Evolutionary conservation across 176 grass and related monocot species (phyloP).

Genomic region (Paspalum vaginatum): DNA sequence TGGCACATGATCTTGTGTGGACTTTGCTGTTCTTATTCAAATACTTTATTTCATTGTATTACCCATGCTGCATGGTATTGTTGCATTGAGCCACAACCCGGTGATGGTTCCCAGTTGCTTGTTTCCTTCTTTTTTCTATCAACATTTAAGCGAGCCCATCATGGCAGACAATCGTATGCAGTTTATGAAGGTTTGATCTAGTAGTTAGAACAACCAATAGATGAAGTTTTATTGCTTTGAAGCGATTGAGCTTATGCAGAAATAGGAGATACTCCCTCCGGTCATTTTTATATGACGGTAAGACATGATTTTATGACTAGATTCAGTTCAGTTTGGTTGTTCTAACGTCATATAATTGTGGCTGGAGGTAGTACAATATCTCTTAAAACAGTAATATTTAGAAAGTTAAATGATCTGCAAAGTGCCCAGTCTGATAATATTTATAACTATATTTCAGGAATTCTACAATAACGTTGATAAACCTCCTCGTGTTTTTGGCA

Average conservation of each 20-base stretch:
- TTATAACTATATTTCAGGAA: conserved; percentile 58
- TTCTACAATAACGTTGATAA: conserved; percentile 64
- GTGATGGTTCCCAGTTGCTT: neutral
- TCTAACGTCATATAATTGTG: no score
- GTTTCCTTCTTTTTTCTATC: neutral
- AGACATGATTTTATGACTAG: no score
- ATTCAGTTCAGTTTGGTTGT: no score
- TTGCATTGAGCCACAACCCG: conserved; percentile 19
- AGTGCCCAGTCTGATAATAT: conserved; percentile 33
- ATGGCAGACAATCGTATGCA: neutral
- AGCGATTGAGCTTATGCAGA: conserved; percentile 22
- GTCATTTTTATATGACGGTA: no score
- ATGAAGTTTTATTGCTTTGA: conserved; percentile 33
- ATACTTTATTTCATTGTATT: neutral
- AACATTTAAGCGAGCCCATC: conserved; percentile 16
- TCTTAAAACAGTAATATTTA: conserved; percentile 24
- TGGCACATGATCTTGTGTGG: neutral
- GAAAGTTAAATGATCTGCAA: neutral
- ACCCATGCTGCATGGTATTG: conserved; percentile 9
- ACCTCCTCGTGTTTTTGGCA: conserved; percentile 86
- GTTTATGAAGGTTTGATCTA: conserved; percentile 17
- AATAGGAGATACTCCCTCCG: no score
- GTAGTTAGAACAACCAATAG: conserved; percentile 23
- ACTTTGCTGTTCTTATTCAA: neutral
- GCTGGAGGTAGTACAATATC: neutral